These are phyloP conservation scores for Eudorina sp. DNA, from an alignment of 139 green algal species.

Conservation along the genomic window DNA sequence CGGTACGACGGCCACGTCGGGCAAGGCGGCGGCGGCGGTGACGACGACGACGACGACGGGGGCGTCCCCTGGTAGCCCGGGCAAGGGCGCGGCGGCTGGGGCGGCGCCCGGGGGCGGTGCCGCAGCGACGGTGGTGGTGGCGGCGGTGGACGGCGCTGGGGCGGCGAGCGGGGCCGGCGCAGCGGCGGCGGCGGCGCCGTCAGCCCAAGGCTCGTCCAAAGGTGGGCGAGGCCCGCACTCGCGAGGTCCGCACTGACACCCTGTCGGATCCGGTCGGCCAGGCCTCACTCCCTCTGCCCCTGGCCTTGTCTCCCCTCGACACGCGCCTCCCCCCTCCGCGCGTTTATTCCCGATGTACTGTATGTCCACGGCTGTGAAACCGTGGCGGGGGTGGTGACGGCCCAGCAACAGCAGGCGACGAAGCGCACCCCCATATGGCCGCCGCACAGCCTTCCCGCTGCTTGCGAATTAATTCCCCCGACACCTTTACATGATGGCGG, in stretches of 20 bases:
- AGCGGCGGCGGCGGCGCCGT: not conserved
- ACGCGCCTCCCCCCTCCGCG: too few species aligned
- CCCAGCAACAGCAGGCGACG: too few species aligned
- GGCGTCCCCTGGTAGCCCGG: not conserved
- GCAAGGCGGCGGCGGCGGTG: not conserved
- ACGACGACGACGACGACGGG: not conserved
- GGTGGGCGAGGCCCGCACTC: not conserved
- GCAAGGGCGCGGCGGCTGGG: not conserved
- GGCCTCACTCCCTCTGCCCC: too few species aligned
- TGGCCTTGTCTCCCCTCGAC: too few species aligned
- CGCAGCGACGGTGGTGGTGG: not conserved
- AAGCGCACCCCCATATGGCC: too few species aligned
- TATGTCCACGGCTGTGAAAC: too few species aligned
- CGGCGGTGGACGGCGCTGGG: not conserved
- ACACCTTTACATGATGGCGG: too few species aligned
- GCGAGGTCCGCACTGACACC: not conserved
- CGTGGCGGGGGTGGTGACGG: too few species aligned
- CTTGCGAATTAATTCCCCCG: too few species aligned
- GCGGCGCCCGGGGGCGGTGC: not conserved
- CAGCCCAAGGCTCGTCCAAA: conserved; percentile 20
- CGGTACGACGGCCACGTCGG: conserved; percentile 38
- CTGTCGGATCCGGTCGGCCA: too few species aligned
- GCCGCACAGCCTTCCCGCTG: too few species aligned
- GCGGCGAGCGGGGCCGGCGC: not conserved
- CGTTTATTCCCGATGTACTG: too few species aligned